A percentile compares a stretch with the other conserved stretches of the same genome.
Evolutionary conservation across 495 filamentous ascomycete genomes (phyloP).

Genomic region (Aspergillus ostianus): DNA sequence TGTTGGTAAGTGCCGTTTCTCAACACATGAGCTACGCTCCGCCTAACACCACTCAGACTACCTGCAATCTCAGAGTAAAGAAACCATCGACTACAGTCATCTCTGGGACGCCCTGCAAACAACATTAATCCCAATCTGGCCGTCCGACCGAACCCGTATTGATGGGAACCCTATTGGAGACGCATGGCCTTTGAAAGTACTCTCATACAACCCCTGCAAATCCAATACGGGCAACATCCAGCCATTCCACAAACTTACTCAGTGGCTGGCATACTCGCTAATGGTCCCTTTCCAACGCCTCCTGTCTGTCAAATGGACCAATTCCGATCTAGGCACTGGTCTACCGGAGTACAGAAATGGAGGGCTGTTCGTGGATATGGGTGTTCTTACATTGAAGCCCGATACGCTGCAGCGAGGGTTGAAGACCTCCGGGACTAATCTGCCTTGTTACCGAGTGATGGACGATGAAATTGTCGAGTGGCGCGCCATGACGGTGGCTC

Average conservation of each 20-base stretch:
- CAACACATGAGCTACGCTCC: no score
- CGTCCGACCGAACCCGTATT: constrained; percentile 50
- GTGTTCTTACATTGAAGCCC: constrained; percentile 72
- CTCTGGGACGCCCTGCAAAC: constrained; percentile 54
- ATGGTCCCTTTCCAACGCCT: constrained; percentile 84
- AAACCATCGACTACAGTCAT: constrained; percentile 29
- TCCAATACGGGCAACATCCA: constrained; percentile 24
- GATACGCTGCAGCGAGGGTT: constrained; percentile 55
- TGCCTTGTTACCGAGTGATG: constrained; percentile 74
- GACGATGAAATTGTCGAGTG: constrained; percentile 89
- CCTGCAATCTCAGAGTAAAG: not conserved
- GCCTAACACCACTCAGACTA: not conserved
- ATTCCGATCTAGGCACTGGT: constrained; percentile 75
- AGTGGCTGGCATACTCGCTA: constrained; percentile 87
- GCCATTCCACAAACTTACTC: constrained; percentile 83
- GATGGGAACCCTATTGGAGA: constrained; percentile 54
- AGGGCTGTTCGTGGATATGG: constrained; percentile 78
- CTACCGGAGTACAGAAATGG: constrained; percentile 88
- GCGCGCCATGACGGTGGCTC: constrained; percentile 78
- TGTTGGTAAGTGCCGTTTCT: constrained; percentile 39
- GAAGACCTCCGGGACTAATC: constrained; percentile 52
- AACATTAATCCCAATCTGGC: constrained; percentile 54
- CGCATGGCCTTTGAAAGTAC: constrained; percentile 50
- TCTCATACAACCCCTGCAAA: constrained; percentile 15
- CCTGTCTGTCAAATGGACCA: constrained; percentile 72